Base-by-base conservation (phyloP, 306 rosid genomes). In the Cercis canadensis region DNA sequence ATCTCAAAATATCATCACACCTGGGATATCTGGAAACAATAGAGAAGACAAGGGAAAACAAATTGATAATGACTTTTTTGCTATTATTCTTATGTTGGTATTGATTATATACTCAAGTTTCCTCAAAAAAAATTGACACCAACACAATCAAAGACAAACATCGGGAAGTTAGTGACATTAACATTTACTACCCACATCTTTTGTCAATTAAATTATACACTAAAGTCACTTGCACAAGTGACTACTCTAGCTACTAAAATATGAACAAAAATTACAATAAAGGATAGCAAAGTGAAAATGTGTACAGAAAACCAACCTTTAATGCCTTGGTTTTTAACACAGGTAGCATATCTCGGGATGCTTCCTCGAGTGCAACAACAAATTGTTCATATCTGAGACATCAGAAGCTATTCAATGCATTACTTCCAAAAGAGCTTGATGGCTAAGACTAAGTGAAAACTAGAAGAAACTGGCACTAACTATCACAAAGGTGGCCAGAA, bases 291-390 rank as follows among this genome's bases (percentile, higher is more conserved):
- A 33, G 56, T 56, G 6, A 17, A 70, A 74, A 62, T 53, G 24
- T 52, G 53, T n/a, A n/a, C 18, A 44, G 56, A 79, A 65, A 21
- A 62, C 79, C 52, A 71, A 94, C 99, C 99, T 86, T 94, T 82
- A 89, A 57, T 65, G 99, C 89, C 86, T 91, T 94, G 81, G 62
- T 73, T 83, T 91, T 94, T 0, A 94, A 83, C 67, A 87, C 85
- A 60, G 99, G 92, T 69, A 94, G 87, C 89, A 87, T 84, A 81
- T 94, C 99, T 80, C 89, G 80, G 43, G 99, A 94, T 67, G 99
- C 97, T 87, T 91, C 99, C 86, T 94, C 99, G 21, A 94, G 96
- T 34, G 95, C 90, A 72, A 78, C 58, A 81, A 89, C 70, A 84
- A 87, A 94, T n/a, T 96, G 83, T 65, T 94, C 97, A 73, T 94